A percentile compares a stretch with the other conserved stretches of the same genome.
Evolutionary conservation across 2,329 filamentous ascomycete species (phyloP).

Genomic region (Aureobasidium subglaciale): DNA sequence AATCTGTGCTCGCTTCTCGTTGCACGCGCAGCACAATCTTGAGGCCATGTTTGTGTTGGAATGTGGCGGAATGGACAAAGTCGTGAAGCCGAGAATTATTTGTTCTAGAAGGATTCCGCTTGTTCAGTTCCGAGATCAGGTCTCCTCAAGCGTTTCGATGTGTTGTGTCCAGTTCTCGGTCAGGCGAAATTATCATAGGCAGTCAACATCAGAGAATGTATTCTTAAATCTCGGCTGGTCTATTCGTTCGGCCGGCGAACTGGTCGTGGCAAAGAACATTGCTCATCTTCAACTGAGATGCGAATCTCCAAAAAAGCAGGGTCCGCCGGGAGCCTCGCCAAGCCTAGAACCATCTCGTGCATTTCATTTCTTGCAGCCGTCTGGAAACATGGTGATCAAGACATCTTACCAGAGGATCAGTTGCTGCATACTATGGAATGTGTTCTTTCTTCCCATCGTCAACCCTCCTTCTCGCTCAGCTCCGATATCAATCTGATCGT

Average conservation of each 20-base stretch:
- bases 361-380: neutral
- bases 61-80: neutral
- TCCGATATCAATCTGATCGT: neutral
- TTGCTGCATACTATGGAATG: neutral
- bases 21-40: conserved; percentile 67
- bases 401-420: neutral
- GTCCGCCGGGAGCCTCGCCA: neutral
- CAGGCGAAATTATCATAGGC: neutral
- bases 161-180: neutral
- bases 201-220: neutral
- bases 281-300: neutral
- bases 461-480: neutral
- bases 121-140: neutral
- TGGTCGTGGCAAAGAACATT: conserved; percentile 1
- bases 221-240: neutral
- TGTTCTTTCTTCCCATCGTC: neutral
- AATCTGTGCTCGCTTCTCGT: conserved; percentile 71
- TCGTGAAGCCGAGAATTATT: neutral
- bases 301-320: neutral
- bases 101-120: neutral
- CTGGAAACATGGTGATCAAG: neutral
- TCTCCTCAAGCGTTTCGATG: neutral
- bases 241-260: neutral
- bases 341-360: neutral
- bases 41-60: conserved; percentile 58